Percentiles rank a stretch among this genome's conserved stretches.
These are phyloP conservation scores for Ambrosiella beaveri DNA, from an alignment of 2,329 filamentous ascomycete species.

Conservation along the genomic window DNA sequence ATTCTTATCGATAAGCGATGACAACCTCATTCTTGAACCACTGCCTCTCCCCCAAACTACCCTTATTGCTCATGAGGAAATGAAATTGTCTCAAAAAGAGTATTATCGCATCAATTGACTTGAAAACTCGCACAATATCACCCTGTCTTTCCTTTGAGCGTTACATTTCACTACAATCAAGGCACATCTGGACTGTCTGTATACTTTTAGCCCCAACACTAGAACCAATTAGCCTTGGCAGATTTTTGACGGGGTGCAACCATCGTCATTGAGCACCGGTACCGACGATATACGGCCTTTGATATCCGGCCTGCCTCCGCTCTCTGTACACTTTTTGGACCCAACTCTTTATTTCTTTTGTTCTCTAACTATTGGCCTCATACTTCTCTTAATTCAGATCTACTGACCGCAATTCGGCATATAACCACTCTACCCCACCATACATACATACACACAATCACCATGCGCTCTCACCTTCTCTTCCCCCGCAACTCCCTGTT, in stretches of 20 bases:
- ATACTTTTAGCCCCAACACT: background rate
- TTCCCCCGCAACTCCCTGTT: constrained; percentile 13
- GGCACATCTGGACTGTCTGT: background rate
- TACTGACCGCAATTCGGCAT: background rate
- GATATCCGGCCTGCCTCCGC: background rate
- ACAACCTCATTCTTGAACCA: background rate
- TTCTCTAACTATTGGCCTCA: background rate
- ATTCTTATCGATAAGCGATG: background rate
- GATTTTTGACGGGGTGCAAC: background rate
- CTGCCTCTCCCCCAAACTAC: background rate
- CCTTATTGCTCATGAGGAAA: background rate
- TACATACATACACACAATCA: background rate
- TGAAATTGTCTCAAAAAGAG: background rate
- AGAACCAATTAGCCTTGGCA: background rate
- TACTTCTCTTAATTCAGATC: background rate
- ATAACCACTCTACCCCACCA: background rate
- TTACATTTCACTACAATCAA: background rate
- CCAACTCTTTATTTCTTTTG: too few species aligned
- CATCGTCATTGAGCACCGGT: background rate
- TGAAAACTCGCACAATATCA: background rate
- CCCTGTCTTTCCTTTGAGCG: background rate
- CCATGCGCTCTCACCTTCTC: constrained; percentile 13
- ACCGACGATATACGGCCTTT: background rate
- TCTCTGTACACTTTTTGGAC: too few species aligned
- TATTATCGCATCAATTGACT: background rate